phyloP scores from a whole-genome alignment of 495 filamentous ascomycete species.

The Penicillium argentinense region DNA sequence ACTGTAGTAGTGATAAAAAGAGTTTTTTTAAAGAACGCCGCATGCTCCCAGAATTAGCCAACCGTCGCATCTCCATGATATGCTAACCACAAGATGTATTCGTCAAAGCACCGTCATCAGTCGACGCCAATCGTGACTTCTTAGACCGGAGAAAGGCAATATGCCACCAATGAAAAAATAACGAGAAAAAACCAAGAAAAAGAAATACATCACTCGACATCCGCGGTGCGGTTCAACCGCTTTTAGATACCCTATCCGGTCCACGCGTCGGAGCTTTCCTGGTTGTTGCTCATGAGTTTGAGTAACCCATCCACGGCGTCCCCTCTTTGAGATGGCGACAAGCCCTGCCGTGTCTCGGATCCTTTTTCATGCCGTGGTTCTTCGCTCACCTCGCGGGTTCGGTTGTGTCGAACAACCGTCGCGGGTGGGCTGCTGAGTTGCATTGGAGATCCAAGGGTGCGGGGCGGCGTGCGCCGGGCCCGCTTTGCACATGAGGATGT shows the following conservation, averaged over 20 bases:
- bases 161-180: background rate
- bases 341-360: slow-evolving; percentile 2
- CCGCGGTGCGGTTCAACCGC: no score
- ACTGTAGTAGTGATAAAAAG: slow-evolving; percentile 7
- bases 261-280: slow-evolving; percentile 20
- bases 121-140: background rate
- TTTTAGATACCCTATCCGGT: slow-evolving; percentile 16
- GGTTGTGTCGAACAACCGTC: slow-evolving; percentile 22
- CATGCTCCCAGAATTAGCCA: slow-evolving; percentile 11
- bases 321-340: slow-evolving; percentile 36
- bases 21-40: slow-evolving; percentile 19
- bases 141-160: background rate
- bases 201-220: background rate
- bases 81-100: slow-evolving; percentile 1
- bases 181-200: background rate
- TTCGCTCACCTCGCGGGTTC: slow-evolving; percentile 8
- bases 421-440: slow-evolving; percentile 41
- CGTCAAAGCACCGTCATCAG: slow-evolving; percentile 10
- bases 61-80: slow-evolving; percentile 4
- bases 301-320: slow-evolving; percentile 45
- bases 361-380: slow-evolving; percentile 12
- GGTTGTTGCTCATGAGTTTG: slow-evolving; percentile 39
- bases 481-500: slow-evolving; percentile 24
- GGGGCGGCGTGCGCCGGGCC: slow-evolving; percentile 24
- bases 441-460: slow-evolving; percentile 30